A percentile compares a stretch with the other conserved stretches of the same genome.
These are phyloP conservation scores for Cronartium ribicola DNA, from an alignment of 1,284 basidiomycete genomes.

Conservation along the genomic window DNA sequence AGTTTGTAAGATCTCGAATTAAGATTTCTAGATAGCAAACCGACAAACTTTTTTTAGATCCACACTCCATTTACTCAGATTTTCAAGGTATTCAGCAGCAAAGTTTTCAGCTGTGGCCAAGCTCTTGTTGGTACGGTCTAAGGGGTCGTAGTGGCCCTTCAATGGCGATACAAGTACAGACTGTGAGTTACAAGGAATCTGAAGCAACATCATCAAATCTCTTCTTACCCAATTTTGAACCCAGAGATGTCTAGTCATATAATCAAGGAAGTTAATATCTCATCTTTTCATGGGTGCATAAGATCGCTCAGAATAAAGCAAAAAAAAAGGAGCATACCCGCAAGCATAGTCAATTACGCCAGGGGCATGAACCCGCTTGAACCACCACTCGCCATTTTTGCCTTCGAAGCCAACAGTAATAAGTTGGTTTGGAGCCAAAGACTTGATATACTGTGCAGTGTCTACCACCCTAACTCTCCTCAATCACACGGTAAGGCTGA, in stretches of 20 bases:
- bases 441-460: conserved; percentile 45
- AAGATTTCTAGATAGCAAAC: neutral
- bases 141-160: conserved; percentile 46
- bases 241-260: conserved; percentile 34
- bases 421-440: conserved; percentile 45
- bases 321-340: conserved; percentile 24
- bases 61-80: conserved; percentile 35
- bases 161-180: neutral
- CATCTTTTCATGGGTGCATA: neutral
- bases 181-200: neutral
- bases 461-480: conserved; percentile 43
- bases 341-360: conserved; percentile 45
- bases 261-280: neutral
- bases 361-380: conserved; percentile 43
- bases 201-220: neutral
- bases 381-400: conserved; percentile 47
- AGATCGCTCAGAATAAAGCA: neutral
- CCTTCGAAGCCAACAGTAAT: conserved; percentile 47
- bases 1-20: neutral
- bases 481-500: conserved; percentile 27
- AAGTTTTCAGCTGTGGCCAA: conserved; percentile 43
- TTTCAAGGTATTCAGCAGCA: conserved; percentile 43
- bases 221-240: conserved; percentile 41
- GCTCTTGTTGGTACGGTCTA: conserved; percentile 43
- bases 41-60: conserved; percentile 28